A percentile compares a stretch with the other conserved stretches of the same genome.
Evolutionary conservation across 345 rosid genomes (phyloP).

Genomic region (Brassica napus): Da-Ae NC_063446.1:31861001-31861500

Average conservation of each 20-base stretch:
- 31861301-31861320: too few species aligned
- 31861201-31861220: too few species aligned
- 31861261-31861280: too few species aligned
- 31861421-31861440: not conserved
- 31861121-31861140: too few species aligned
- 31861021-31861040: not conserved
- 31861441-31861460: not conserved
- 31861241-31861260: too few species aligned
- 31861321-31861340: constrained; percentile 26
- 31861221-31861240: too few species aligned
- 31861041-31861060: constrained; percentile 2
- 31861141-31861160: too few species aligned
- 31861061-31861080: constrained; percentile 33
- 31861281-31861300: too few species aligned
- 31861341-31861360: constrained; percentile 24
- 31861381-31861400: not conserved
- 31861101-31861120: too few species aligned
- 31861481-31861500: not conserved
- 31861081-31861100: too few species aligned
- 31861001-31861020: not conserved
- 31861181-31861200: too few species aligned
- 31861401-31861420: not conserved
- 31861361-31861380: constrained; percentile 7
- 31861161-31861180: too few species aligned
- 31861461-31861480: not conserved